Percentiles rank a stretch among this genome's conserved stretches.
Evolutionary conservation across 2,329 filamentous ascomycete genomes (phyloP).

Genomic region (Monilinia aucupariae): DNA sequence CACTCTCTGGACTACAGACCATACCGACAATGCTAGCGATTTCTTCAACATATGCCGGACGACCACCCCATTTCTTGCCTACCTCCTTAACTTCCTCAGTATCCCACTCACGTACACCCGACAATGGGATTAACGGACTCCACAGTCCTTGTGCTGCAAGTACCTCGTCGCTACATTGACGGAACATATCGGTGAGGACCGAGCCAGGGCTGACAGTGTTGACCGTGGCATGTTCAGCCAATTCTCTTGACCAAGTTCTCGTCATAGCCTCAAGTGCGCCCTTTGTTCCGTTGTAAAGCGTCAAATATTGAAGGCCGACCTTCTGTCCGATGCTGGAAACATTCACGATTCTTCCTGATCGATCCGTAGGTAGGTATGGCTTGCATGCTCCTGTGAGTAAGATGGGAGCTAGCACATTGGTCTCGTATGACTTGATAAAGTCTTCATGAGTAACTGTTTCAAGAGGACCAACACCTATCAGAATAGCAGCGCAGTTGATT

Average conservation of each 20-base stretch:
- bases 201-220: constrained; percentile 15
- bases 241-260: constrained; percentile 14
- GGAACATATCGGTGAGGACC: constrained; percentile 17
- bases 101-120: constrained; percentile 18
- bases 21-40: constrained; percentile 18
- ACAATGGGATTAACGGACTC: constrained; percentile 17
- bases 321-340: constrained; percentile 51
- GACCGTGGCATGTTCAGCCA: constrained; percentile 14
- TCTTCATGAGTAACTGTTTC: constrained; percentile 55
- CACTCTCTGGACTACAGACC: constrained; percentile 18
- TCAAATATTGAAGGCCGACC: constrained; percentile 52
- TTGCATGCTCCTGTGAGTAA: constrained; percentile 66
- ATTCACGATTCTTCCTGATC: constrained; percentile 57
- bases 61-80: constrained; percentile 16
- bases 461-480: constrained; percentile 54
- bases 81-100: constrained; percentile 16
- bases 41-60: constrained; percentile 18
- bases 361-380: constrained; percentile 62
- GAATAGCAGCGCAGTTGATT: constrained; percentile 74
- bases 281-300: constrained; percentile 58
- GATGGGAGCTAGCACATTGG: constrained; percentile 76
- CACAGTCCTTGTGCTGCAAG: constrained; percentile 17
- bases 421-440: constrained; percentile 65
- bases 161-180: constrained; percentile 19
- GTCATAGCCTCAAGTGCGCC: constrained; percentile 62